A percentile compares a stretch with the other conserved stretches of the same genome.
Evolutionary conservation across 345 rosid genomes (phyloP).

Genomic region (Moringa oleifera): DNA sequence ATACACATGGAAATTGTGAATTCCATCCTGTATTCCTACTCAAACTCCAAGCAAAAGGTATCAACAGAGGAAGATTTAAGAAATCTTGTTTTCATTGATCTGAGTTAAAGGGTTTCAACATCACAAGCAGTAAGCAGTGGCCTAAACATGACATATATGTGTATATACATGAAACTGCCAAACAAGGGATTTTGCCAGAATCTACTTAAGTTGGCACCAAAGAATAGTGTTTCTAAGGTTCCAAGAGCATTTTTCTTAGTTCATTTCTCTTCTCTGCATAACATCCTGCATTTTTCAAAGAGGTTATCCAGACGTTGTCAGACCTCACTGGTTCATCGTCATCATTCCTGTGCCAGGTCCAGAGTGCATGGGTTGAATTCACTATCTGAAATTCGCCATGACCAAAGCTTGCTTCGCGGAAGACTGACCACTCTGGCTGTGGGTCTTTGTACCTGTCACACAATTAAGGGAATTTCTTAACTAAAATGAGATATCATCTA

Average conservation of each 20-base stretch:
- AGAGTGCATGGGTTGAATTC: conserved; percentile 74
- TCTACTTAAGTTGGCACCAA: background rate
- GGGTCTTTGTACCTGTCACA: conserved; percentile 54
- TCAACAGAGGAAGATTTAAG: too few relatives aligned
- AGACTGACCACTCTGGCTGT: conserved; percentile 81
- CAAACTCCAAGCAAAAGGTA: too few relatives aligned
- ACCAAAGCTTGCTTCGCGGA: conserved; percentile 97
- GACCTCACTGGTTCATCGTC: conserved; percentile 88
- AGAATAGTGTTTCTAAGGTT: conserved; percentile 24
- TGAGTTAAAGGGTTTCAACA: too few relatives aligned
- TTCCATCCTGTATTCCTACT: too few relatives aligned
- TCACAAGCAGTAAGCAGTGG: background rate
- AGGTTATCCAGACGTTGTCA: conserved; percentile 80
- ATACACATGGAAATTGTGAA: background rate
- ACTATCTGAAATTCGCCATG: conserved; percentile 80
- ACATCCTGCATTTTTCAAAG: conserved; percentile 62
- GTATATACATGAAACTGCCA: conserved; percentile 4
- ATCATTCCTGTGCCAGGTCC: conserved; percentile 99
- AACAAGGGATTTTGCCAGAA: background rate
- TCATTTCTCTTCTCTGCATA: conserved; percentile 31
- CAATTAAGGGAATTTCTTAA: background rate
- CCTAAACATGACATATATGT: too few relatives aligned
- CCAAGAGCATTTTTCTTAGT: conserved; percentile 46
- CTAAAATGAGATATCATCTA: background rate
- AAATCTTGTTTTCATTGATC: too few relatives aligned